Conservation (phyloP, 2,329 filamentous ascomycete species). For the Sporothrix mexicana region DNA sequence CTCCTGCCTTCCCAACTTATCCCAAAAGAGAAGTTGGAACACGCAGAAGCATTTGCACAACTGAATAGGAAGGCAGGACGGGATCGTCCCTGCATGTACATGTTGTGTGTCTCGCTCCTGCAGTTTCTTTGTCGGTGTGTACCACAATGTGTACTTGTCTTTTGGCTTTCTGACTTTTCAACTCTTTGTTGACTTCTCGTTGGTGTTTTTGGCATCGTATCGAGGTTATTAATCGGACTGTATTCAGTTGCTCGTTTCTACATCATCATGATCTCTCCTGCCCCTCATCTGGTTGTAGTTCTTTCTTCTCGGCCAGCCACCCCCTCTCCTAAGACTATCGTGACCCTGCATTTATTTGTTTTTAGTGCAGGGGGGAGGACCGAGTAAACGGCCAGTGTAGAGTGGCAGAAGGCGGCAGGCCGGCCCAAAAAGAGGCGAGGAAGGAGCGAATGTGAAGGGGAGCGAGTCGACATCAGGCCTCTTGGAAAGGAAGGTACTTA, state of each 20-base stretch:
- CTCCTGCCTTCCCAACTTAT: slow-evolving; percentile 8
- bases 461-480: background rate
- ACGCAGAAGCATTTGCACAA: background rate
- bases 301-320: background rate
- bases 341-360: slow-evolving; percentile 26
- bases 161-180: background rate
- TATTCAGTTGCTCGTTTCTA: background rate
- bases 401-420: background rate
- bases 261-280: background rate
- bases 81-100: background rate
- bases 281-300: slow-evolving; percentile 6
- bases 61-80: slow-evolving; percentile 27
- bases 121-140: background rate
- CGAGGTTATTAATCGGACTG: too few relatives aligned
- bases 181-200: background rate
- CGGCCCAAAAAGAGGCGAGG: slow-evolving; percentile 3
- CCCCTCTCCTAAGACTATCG: slow-evolving; percentile 4
- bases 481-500: slow-evolving; percentile 1
- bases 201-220: background rate
- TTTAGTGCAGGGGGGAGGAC: slow-evolving; percentile 11
- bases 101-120: slow-evolving; percentile 13
- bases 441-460: background rate
- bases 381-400: background rate
- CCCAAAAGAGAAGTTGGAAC: slow-evolving; percentile 27
- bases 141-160: background rate